Evolutionary conservation across 306 rosid genomes (phyloP).

Genomic region (Lupinus albus): DNA sequence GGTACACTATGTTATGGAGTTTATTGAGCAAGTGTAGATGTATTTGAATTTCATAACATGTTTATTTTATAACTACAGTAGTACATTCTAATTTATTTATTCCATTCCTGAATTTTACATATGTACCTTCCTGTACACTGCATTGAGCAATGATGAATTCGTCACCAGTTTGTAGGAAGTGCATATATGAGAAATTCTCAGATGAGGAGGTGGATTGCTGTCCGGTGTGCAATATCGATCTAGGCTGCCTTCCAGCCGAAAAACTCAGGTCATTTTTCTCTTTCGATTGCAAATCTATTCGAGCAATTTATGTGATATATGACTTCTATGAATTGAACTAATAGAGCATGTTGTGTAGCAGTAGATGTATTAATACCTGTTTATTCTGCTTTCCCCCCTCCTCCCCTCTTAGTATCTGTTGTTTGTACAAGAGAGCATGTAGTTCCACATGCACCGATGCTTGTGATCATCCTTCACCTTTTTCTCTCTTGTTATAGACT

Average conservation of each 20-base stretch:
- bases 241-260: slow-evolving; percentile 84
- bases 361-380: slow-evolving; percentile 11
- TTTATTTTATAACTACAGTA: not conserved
- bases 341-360: slow-evolving; percentile 8
- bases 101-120: slow-evolving; percentile 3
- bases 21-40: slow-evolving; percentile 8
- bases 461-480: slow-evolving; percentile 8
- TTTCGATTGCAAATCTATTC: slow-evolving; percentile 12
- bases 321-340: slow-evolving; percentile 4
- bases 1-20: slow-evolving; percentile 19
- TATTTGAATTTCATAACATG: not conserved
- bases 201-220: slow-evolving; percentile 86
- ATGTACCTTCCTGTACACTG: slow-evolving; percentile 34
- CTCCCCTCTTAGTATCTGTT: not conserved
- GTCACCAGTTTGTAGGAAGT: slow-evolving; percentile 88
- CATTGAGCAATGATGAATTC: slow-evolving; percentile 34
- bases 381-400: slow-evolving; percentile 1
- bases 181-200: slow-evolving; percentile 80
- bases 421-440: not conserved
- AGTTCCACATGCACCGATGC: not conserved
- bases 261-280: slow-evolving; percentile 72
- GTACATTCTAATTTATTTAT: not conserved
- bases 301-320: slow-evolving; percentile 24
- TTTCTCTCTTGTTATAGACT: not conserved
- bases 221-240: slow-evolving; percentile 89